A percentile compares a stretch with the other conserved stretches of the same genome.
Evolutionary conservation across 225 moss, liverwort and hornwort genomes (phyloP).

Genomic region (Polytrichum commune): DNA sequence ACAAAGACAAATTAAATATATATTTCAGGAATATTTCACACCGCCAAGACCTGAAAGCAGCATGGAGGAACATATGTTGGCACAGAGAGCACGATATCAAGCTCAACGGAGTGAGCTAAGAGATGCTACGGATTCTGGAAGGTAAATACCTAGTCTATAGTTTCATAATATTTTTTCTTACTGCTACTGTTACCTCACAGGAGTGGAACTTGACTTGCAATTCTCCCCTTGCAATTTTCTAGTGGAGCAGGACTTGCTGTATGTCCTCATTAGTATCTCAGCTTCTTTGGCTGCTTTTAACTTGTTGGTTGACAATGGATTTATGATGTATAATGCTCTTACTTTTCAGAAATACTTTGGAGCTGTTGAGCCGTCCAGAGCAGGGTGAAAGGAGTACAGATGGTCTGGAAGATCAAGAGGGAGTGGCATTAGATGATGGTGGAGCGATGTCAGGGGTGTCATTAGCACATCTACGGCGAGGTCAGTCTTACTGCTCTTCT

Average conservation of each 20-base stretch:
- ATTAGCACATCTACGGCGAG: conserved; percentile 77
- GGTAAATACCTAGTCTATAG: conserved; percentile 18
- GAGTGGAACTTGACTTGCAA: no score
- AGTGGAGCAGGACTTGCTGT: no score
- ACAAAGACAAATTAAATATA: background rate
- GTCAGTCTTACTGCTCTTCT: conserved; percentile 23
- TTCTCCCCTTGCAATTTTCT: no score
- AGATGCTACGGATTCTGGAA: conserved; percentile 42
- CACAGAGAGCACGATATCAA: conserved; percentile 36
- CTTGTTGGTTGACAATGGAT: background rate
- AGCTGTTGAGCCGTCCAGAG: conserved; percentile 78
- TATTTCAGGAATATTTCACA: conserved; percentile 34
- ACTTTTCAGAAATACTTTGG: conserved; percentile 73
- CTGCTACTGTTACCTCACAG: no score
- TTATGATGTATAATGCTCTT: background rate
- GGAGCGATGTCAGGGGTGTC: conserved; percentile 64
- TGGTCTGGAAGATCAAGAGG: conserved; percentile 57
- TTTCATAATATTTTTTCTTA: no score
- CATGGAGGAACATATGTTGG: conserved; percentile 42
- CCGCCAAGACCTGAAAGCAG: conserved; percentile 44
- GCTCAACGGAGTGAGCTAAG: conserved; percentile 21
- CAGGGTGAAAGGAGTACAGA: conserved; percentile 67
- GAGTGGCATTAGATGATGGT: conserved; percentile 56
- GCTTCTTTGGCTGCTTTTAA: no score
- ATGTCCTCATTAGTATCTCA: no score